A percentile compares a stretch with the other conserved stretches of the same genome.
phyloP scores from a whole-genome alignment of 495 filamentous ascomycete species.

The Tetracladium setigerum region DNA sequence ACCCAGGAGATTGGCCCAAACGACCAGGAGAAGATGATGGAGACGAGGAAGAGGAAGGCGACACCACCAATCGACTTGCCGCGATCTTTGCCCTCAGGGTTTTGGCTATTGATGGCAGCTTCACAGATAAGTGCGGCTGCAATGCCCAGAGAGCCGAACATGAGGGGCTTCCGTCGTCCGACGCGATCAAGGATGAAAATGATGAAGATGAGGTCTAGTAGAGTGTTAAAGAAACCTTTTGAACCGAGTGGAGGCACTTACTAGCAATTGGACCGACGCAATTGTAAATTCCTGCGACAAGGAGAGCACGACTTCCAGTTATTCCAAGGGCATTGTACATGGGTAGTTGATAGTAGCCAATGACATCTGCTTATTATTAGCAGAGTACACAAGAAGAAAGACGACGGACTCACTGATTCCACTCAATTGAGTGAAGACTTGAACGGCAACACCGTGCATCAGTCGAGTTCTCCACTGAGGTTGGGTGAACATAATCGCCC shows the following conservation, averaged over 20 bases:
- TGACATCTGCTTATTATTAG: slow-evolving; percentile 40
- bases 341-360: slow-evolving; percentile 51
- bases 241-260: slow-evolving; percentile 51
- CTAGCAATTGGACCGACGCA: slow-evolving; percentile 31
- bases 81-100: slow-evolving; percentile 23
- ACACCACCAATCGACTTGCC: slow-evolving; percentile 65
- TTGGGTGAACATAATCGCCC: slow-evolving; percentile 44
- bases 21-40: slow-evolving; percentile 60
- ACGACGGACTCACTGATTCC: slow-evolving; percentile 68
- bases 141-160: slow-evolving; percentile 62
- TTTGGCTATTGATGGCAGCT: slow-evolving; percentile 53
- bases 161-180: slow-evolving; percentile 63
- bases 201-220: slow-evolving; percentile 56
- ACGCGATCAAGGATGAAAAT: slow-evolving; percentile 76
- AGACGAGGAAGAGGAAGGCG: slow-evolving; percentile 65
- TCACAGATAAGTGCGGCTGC: slow-evolving; percentile 64
- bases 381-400: slow-evolving; percentile 57
- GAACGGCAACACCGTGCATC: slow-evolving; percentile 52
- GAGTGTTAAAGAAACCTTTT: slow-evolving; percentile 62
- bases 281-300: slow-evolving; percentile 55
- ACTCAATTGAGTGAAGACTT: slow-evolving; percentile 74
- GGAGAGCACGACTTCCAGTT: slow-evolving; percentile 37
- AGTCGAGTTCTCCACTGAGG: slow-evolving; percentile 52
- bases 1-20: slow-evolving; percentile 66
- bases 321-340: slow-evolving; percentile 54